Percentiles rank a stretch among this genome's conserved stretches.
Conservation (phyloP, 805 yeast species). For the Debaryomyces castellii region DNA sequence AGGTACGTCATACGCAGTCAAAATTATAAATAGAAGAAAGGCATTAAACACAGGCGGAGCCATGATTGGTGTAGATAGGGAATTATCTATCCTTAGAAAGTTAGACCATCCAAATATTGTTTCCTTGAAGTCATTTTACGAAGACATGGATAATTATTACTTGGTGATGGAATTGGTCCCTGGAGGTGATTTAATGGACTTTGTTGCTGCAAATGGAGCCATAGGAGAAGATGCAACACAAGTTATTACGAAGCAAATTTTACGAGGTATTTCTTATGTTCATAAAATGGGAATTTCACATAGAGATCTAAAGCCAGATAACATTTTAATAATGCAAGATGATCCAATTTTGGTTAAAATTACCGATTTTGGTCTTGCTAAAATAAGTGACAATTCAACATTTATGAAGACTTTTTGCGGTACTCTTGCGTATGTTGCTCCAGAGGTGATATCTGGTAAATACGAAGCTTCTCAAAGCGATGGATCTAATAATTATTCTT, state of each 20-base stretch:
- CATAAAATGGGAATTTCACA: constrained; percentile 93
- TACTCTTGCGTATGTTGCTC: constrained; percentile 94
- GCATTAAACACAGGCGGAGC: constrained; percentile 67
- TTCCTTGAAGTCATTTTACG: constrained; percentile 76
- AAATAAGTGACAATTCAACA: constrained; percentile 78
- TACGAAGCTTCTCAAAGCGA: constrained; percentile 37
- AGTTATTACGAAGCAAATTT: constrained; percentile 80
- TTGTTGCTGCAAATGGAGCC: constrained; percentile 87
- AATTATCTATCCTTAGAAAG: constrained; percentile 73
- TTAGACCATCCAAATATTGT: constrained; percentile 87
- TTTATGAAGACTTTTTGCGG: constrained; percentile 97
- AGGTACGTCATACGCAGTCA: constrained; percentile 87
- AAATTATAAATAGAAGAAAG: constrained; percentile 81
- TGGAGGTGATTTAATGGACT: constrained; percentile 98
- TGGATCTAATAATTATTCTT: constrained; percentile 56
- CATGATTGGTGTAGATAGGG: constrained; percentile 80
- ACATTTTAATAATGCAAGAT: constrained; percentile 83
- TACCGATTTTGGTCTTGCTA: constrained; percentile 95
- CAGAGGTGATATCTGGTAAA: constrained; percentile 75
- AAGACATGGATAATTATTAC: constrained; percentile 77
- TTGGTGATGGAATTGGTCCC: constrained; percentile 94
- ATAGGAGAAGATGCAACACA: constrained; percentile 89
- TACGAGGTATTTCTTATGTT: constrained; percentile 82
- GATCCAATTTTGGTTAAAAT: constrained; percentile 91
- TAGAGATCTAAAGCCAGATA: constrained; percentile 95